Evolutionary conservation across 495 filamentous ascomycete genomes (phyloP).

Genomic region (Aeminium ludgeri): DNA sequence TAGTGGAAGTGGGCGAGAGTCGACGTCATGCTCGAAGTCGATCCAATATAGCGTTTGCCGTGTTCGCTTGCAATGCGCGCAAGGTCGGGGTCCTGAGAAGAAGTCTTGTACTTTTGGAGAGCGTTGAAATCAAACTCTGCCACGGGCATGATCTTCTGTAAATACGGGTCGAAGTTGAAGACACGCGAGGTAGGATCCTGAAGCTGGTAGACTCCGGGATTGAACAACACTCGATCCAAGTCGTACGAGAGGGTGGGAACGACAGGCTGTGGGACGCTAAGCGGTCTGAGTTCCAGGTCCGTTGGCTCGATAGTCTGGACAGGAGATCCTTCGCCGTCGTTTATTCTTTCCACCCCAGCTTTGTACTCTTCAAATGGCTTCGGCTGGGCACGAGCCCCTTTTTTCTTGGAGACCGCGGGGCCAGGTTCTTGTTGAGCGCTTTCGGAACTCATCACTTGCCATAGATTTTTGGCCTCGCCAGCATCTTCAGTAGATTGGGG

Average conservation of each 20-base stretch:
- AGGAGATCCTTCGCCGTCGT: too few relatives aligned
- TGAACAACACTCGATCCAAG: conserved; percentile 84
- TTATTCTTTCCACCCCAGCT: too few relatives aligned
- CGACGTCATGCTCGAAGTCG: conserved; percentile 89
- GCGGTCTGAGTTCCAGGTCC: conserved; percentile 3
- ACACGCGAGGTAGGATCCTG: conserved; percentile 77
- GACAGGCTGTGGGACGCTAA: conserved; percentile 37
- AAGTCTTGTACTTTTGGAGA: conserved; percentile 70
- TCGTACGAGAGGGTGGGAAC: conserved; percentile 63
- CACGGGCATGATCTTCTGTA: conserved; percentile 79
- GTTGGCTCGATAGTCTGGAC: background rate
- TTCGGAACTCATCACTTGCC: background rate
- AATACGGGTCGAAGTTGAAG: conserved; percentile 91
- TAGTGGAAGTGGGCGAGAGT: conserved; percentile 82
- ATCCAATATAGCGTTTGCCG: conserved; percentile 76
- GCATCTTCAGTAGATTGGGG: background rate
- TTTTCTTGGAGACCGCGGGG: too few relatives aligned
- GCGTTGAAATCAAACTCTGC: conserved; percentile 81
- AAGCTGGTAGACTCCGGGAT: conserved; percentile 80
- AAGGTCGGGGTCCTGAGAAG: conserved; percentile 62
- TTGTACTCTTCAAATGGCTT: too few relatives aligned
- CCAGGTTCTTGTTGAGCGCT: too few relatives aligned
- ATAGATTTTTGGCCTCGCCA: background rate
- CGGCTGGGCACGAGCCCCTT: too few relatives aligned
- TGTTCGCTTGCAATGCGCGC: conserved; percentile 43